Percentiles rank a stretch among this genome's conserved stretches.
Conservation (phyloP, 2,329 filamentous ascomycete genomes). For the Phyllosticta ampelicida region DNA sequence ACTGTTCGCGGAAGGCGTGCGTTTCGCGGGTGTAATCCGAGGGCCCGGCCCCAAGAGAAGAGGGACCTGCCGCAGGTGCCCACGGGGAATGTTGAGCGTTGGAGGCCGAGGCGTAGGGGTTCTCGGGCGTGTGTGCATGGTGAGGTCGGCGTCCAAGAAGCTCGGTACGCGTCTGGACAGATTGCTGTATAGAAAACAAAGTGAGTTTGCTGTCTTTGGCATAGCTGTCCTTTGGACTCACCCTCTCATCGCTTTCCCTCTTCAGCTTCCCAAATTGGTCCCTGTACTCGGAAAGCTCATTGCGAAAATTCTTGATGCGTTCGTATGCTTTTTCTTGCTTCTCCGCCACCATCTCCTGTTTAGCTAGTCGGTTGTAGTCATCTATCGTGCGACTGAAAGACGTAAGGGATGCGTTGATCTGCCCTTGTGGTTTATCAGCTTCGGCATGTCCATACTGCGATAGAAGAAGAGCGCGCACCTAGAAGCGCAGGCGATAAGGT, state of each 20-base stretch:
- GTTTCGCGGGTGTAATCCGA: conserved; percentile 59
- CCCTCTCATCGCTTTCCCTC: conserved; percentile 62
- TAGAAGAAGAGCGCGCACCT: conserved; percentile 23
- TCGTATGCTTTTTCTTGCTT: conserved; percentile 89
- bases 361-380: conserved; percentile 77
- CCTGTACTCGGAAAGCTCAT: conserved; percentile 71
- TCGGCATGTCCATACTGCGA: not conserved
- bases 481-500: conserved; percentile 53
- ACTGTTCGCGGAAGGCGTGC: conserved; percentile 81
- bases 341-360: conserved; percentile 77
- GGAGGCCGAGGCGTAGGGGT: conserved; percentile 69
- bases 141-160: conserved; percentile 78
- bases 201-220: not conserved
- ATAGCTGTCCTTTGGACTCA: conserved; percentile 22
- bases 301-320: conserved; percentile 73
- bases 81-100: conserved; percentile 28
- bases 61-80: conserved; percentile 20
- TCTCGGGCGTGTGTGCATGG: conserved; percentile 70
- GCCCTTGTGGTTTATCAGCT: not conserved
- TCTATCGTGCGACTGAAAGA: conserved; percentile 84
- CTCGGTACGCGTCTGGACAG: conserved; percentile 63
- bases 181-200: conserved; percentile 31
- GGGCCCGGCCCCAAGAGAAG: conserved; percentile 32
- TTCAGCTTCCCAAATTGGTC: conserved; percentile 68
- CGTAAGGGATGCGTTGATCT: conserved; percentile 42